phyloP scores from a whole-genome alignment of 352 stramenopile genomes.

The Pythium sp. region DNA sequence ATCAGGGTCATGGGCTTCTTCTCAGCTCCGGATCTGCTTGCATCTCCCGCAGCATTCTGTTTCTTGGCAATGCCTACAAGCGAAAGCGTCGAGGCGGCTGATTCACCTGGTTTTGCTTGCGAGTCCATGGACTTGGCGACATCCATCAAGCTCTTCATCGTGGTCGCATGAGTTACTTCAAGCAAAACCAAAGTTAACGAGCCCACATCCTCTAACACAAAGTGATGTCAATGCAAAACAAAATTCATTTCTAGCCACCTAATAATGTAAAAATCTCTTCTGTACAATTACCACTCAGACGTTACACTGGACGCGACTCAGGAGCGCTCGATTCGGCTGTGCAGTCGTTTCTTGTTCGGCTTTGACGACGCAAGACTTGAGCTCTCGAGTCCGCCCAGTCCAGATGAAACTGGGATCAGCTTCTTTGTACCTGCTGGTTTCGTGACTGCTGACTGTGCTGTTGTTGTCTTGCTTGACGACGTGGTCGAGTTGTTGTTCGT shows the following conservation, averaged over 20 bases:
- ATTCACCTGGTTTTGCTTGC: background rate
- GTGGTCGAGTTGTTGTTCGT: slow-evolving; percentile 6
- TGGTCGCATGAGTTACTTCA: background rate
- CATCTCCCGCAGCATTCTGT: slow-evolving; percentile 9
- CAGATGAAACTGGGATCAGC: slow-evolving; percentile 14
- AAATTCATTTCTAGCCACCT: background rate
- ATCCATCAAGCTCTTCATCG: slow-evolving; percentile 38
- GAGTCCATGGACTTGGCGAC: slow-evolving; percentile 47
- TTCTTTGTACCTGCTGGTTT: slow-evolving; percentile 8
- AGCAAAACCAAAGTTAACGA: slow-evolving; percentile 1
- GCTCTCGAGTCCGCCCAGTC: slow-evolving; percentile 13
- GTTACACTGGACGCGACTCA: slow-evolving; percentile 9
- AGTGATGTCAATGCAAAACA: background rate
- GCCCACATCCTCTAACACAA: background rate
- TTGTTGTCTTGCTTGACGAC: background rate
- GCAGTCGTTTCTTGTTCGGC: slow-evolving; percentile 39
- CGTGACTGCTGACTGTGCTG: background rate
- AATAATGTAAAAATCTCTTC: slow-evolving; percentile 7
- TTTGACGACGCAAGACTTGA: slow-evolving; percentile 22
- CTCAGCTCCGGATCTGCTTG: background rate
- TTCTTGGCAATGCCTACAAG: slow-evolving; percentile 38
- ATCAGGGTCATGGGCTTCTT: slow-evolving; percentile 32
- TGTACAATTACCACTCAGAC: slow-evolving; percentile 12
- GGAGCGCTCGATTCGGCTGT: slow-evolving; percentile 18
- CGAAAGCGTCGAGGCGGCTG: slow-evolving; percentile 17